phyloP scores from a whole-genome alignment of 1,284 basidiomycete species.

The Neonothopanus nambi region DNA sequence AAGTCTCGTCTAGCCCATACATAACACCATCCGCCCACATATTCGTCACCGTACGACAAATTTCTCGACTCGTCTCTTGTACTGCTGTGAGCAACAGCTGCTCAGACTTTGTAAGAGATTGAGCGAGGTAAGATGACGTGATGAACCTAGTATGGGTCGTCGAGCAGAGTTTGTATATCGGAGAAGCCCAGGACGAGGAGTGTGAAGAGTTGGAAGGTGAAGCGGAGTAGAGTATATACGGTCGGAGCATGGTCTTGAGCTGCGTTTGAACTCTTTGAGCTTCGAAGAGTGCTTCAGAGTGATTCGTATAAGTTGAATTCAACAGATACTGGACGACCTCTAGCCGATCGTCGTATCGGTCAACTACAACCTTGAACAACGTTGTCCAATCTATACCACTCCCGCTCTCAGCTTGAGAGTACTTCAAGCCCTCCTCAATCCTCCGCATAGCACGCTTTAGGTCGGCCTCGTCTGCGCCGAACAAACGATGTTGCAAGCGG shows the following conservation, averaged over 20 bases:
- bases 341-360: conserved; percentile 43
- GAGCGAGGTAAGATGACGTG: conserved; percentile 1
- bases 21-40: conserved; percentile 45
- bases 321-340: conserved; percentile 41
- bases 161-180: conserved; percentile 34
- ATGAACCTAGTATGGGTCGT: conserved; percentile 36
- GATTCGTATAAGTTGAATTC: conserved; percentile 21
- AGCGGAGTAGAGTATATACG: conserved; percentile 32
- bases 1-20: conserved; percentile 28
- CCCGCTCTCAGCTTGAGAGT: conserved; percentile 12
- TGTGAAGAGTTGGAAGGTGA: conserved; percentile 9
- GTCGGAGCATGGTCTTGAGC: conserved; percentile 34
- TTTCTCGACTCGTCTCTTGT: conserved; percentile 39
- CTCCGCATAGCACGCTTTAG: conserved; percentile 20
- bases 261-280: conserved; percentile 27
- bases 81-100: conserved; percentile 32
- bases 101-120: conserved; percentile 36
- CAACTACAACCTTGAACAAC: conserved; percentile 38
- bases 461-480: conserved; percentile 24
- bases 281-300: background rate
- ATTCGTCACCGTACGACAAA: conserved; percentile 43
- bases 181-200: conserved; percentile 30
- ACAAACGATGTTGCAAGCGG: conserved; percentile 35
- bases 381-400: conserved; percentile 47
- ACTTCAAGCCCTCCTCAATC: conserved; percentile 20